These are phyloP conservation scores for Neurospora cerealis DNA, from an alignment of 495 filamentous ascomycete species.

Conservation along the genomic window DNA sequence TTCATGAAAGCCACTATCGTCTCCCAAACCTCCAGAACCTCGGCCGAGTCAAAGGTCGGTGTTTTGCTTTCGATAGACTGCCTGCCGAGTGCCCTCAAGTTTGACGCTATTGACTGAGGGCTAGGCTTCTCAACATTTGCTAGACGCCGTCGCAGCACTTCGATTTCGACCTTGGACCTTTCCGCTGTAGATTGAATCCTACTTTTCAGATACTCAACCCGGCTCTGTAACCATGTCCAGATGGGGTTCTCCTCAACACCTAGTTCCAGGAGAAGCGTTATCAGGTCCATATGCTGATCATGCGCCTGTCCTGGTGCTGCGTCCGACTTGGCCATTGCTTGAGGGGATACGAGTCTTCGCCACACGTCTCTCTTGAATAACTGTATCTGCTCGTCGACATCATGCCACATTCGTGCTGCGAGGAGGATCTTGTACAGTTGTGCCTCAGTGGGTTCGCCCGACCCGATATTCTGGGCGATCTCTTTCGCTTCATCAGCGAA, in stretches of 20 bases:
- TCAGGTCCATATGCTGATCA: conserved; percentile 84
- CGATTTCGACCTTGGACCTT: conserved; percentile 78
- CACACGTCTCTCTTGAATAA: conserved; percentile 82
- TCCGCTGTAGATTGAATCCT: conserved; percentile 73
- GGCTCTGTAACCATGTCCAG: conserved; percentile 85
- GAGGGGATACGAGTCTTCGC: conserved; percentile 58
- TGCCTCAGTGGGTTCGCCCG: conserved; percentile 46
- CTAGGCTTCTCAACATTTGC: conserved; percentile 60
- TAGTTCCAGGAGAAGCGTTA: conserved; percentile 75
- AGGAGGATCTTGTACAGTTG: conserved; percentile 78
- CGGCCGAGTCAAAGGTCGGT: conserved; percentile 56
- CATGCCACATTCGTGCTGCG: conserved; percentile 88
- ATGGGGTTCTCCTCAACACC: conserved; percentile 94
- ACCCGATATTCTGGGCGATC: conserved; percentile 46
- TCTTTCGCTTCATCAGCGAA: conserved; percentile 64
- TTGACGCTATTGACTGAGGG: conserved; percentile 55
- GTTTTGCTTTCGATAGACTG: conserved; percentile 46
- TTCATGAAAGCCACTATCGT: conserved; percentile 62
- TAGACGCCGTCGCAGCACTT: conserved; percentile 74
- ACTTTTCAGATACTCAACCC: conserved; percentile 77
- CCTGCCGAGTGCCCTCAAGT: conserved; percentile 60
- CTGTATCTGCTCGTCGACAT: conserved; percentile 75
- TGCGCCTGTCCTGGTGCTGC: conserved; percentile 36
- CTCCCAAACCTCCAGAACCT: conserved; percentile 85
- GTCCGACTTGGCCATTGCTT: conserved; percentile 35